phyloP scores from a whole-genome alignment of 306 rosid genomes.

The Gynostemma pentaphyllum region DNA sequence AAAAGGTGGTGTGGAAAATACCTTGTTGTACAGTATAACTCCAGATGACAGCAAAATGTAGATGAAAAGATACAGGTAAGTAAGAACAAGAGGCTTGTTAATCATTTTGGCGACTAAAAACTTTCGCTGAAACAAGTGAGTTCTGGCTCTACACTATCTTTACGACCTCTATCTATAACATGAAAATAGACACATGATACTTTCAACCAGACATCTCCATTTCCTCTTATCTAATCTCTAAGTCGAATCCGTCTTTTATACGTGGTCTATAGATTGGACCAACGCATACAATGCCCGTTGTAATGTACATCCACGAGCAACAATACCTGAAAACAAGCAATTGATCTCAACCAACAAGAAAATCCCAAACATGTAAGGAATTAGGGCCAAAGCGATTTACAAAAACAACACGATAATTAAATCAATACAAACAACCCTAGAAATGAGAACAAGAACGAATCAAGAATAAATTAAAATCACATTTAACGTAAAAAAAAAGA shows the following conservation, averaged over 20 bases:
- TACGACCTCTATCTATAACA: neutral
- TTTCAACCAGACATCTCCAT: neutral
- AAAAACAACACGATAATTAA: neutral
- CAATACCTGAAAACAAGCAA: constrained; percentile 2
- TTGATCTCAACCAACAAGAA: neutral
- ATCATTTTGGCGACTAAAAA: constrained; percentile 34
- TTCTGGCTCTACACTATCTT: constrained; percentile 2
- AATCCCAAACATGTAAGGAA: neutral
- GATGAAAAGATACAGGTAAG: constrained; percentile 70
- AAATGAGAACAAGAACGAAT: neutral
- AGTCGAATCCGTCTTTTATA: neutral
- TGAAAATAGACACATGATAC: constrained; percentile 3
- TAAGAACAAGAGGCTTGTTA: constrained; percentile 58
- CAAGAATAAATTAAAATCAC: neutral
- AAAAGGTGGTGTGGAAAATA: constrained; percentile 7
- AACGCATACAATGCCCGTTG: neutral
- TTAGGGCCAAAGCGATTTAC: neutral
- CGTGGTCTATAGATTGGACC: neutral
- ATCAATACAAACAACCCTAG: too few species aligned
- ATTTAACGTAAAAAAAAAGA: neutral
- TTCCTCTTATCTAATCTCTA: neutral
- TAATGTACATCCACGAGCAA: neutral
- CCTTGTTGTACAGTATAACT: constrained; percentile 93
- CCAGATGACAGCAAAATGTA: constrained; percentile 86
- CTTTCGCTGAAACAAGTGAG: neutral